These are phyloP conservation scores for Ceratocystis cubensis DNA, from an alignment of 2,329 filamentous ascomycete species.

Conservation along the genomic window DNA sequence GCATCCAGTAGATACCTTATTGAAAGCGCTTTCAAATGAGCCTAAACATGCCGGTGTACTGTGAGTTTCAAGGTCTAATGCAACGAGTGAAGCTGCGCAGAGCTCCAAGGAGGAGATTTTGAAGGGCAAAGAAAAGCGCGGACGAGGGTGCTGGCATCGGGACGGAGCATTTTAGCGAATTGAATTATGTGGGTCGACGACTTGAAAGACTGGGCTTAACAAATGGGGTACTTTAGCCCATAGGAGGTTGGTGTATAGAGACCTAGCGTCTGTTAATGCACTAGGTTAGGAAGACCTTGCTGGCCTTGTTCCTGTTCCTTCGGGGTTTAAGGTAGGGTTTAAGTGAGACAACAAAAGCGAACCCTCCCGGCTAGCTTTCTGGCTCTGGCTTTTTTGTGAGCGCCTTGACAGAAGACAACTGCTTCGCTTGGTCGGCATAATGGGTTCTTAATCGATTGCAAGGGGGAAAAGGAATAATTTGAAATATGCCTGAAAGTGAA, in stretches of 20 bases:
- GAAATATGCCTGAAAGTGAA: neutral
- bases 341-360: constrained; percentile 7
- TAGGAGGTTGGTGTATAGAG: neutral
- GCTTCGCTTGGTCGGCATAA: neutral
- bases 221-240: neutral
- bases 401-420: neutral
- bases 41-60: constrained; percentile 12
- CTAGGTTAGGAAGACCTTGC: neutral
- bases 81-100: neutral
- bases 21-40: constrained; percentile 17
- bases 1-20: neutral
- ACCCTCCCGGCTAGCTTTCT: neutral
- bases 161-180: constrained; percentile 20
- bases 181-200: constrained; percentile 11
- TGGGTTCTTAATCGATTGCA: neutral
- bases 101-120: constrained; percentile 15
- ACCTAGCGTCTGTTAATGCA: constrained; percentile 8
- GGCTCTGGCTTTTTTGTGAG: neutral
- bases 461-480: neutral
- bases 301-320: constrained; percentile 12
- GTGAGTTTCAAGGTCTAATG: neutral
- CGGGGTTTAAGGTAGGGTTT: constrained; percentile 8
- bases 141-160: constrained; percentile 17
- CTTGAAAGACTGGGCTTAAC: constrained; percentile 10
- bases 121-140: constrained; percentile 14